Evolutionary conservation across 2,329 filamentous ascomycete species (phyloP), one percentile per base, ranked within the genome.

Genomic region (Amphichorda felina): DNA sequence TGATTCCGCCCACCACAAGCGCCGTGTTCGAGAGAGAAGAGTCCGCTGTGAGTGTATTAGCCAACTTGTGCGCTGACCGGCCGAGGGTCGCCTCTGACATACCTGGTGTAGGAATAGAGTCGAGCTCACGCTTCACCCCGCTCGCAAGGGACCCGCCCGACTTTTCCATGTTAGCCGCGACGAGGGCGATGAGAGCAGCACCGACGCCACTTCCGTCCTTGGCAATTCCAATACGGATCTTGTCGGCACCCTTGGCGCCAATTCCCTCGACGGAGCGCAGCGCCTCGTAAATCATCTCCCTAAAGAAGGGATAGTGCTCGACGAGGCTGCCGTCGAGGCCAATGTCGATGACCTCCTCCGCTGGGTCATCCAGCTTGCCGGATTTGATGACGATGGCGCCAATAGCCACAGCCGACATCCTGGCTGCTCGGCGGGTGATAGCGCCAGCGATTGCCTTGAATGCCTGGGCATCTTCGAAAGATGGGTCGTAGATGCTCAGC

Each of bases 311-410:
- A 58, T 96, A 96, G 62, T 94, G 91, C 59, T 96, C 91, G 3
- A 96, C 87, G 36, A 98, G 66, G 52, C 81, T 88, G 44, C 91
- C 91, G 53, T 98, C 91, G 2, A 96, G 89, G 49, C 91, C 91
- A 48, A 98, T 76, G 53, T 98, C 91, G 38, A 82, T 65, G 18
- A 91, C 72, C 31, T 85, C 79, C 31, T 85, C 79, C 10, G 75
- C 68, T 14, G 66, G 55, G 34, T 75, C 59, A 16, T 63, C 51
- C 29, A 96, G 68, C 53, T 79, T 79, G 41, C 80, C 83, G 4
- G 85, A 87, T 45, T 87, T 74, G 33, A 96, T 68, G 26, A 94
- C 75, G 34, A 94, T 75, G 34, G 83, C 88, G 3, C 75, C 89
- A 40, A 98, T 80, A 3, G 89, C 84, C 4, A 95, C 82, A 14